Evolutionary conservation across 1,284 basidiomycete genomes (phyloP), one percentile per base, ranked within the genome.

Genomic region (Naganishia albida): DNA sequence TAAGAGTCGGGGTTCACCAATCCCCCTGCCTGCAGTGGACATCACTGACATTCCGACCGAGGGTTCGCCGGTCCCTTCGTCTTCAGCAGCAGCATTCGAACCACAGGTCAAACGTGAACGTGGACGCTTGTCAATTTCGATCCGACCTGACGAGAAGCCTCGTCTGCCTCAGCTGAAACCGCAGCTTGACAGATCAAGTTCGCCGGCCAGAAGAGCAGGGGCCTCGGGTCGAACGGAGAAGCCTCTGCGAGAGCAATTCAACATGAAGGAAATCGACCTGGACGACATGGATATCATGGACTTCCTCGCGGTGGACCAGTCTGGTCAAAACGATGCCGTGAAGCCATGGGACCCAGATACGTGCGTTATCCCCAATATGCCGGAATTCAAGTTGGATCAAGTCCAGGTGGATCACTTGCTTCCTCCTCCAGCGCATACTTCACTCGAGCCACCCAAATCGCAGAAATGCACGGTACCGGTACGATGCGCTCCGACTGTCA

Each of bases 261-360:
- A 50, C 46, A 30, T 26, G 25, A 60, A 50, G 46, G 57, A 60
- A n/a, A 40, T 65, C 25, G 38, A 65, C 50, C 63, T 65, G 0
- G 55, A 20, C 23, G n/a, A 65, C 25, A 65, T 65, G 63, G 63
- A 65, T 30, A 57, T 65, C 28, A 65, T 65, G 63, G 63, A 65
- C 39, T 65, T 65, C n/a, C 40, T 65, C 8, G 63, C 63, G 8
- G 57, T 60, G 13, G 57, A 60, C 34, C 34, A 49, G 30, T 60
- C 46, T 15, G 57, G 48, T 23, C 30, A 26, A 18, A 26, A 39
- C 13, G 57, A 48, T 26, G 23, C 30, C 16, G 18, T 56, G 4
- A 7, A 25, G 18, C 46, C 44, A 10, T 60, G 57, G 57, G 57
- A 60, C 40, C 46, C 57, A 18, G 57, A 60, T 16, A 50, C 49